Evolutionary conservation across 2,329 filamentous ascomycete genomes (phyloP), one percentile per base, ranked within the genome.

Genomic region (Fusarium sp.): DNA sequence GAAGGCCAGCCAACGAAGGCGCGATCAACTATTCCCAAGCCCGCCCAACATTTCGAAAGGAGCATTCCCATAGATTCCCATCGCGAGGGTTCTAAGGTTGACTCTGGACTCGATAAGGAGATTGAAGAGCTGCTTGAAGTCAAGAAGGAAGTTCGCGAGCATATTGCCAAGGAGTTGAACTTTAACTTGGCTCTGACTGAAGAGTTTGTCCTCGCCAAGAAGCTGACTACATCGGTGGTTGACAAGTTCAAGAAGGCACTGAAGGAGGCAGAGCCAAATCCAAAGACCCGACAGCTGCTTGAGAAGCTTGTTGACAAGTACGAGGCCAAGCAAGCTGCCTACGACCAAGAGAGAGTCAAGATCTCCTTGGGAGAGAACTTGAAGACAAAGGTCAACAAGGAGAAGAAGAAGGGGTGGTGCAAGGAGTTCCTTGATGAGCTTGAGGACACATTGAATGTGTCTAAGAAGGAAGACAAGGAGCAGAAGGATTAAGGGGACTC

Each of bases 401-500:
- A 55, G 17, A 61, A 65, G 32, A 19, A 51, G 24, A 34, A 65
- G 26, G 61, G 61, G 26, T 65, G 62, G 62, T 65, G 62, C 21
- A 17, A 61, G 6, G 39, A 61, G 32, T 65, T 65, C 26, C 32
- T 53, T 9, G 26, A n/a, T 9, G 39, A 20, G 15, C 39, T 65
- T 15, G 15, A 40, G 20, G 19, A 48, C 2, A 39, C 43, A 8
- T 42, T 40, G 58, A 21, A 45, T 12, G n/a, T 26, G 10, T 10
- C 36, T 19, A 12, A 40, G 23, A 9, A 62, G 21, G 28, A 52
- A 17, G 28, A 20, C 20, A 19, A 17, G 28, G 32, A 17, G 15
- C 4, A 42, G 32, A 19, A 15, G 14, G n/a, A 36, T 5, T 14
- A 46, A 19, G 23, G 15, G 24, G 24, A 5, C 14, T 21, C 14